Base-by-base conservation (phyloP, 2,329 filamentous ascomycete species). In the Mollisia scopiformis region DNA sequence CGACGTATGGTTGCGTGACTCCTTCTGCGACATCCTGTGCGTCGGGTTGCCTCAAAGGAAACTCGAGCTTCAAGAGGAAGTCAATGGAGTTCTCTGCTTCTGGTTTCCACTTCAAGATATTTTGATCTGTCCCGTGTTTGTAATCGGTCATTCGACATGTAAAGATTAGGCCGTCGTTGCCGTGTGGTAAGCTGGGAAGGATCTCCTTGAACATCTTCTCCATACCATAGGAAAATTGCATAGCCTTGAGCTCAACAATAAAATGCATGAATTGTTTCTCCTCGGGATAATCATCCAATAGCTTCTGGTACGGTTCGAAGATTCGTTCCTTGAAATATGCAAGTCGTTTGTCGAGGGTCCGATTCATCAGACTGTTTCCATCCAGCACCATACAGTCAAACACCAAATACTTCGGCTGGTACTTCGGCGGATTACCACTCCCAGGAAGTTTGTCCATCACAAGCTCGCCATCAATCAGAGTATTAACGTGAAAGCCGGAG, bases 91-190 rank as follows among this genome's bases (percentile, higher is more conserved):
- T 99, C 75, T 99, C 95, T 66, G 91, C 83, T 3, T 92, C 92
- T 0, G 94, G 93, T 77, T 99, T 99, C 95, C 95, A 99, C 76
- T 99, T 99, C 39, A 99, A 81, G 65, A 97, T 99, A 74, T 97
- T 89, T 53, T 86, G 86, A 76, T 99, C 95, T 13, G 95, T 99
- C 67, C 95, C 95, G 67, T 90, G 89, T 69, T 89, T 88, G 79
- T 99, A 99, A 10, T 89, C 84, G 19, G 91, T 92, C 69, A 87
- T 89, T 65, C 91, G 88, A 78, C 94, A 97, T n/a, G 95, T 98
- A 77, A 98, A 99, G 72, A 99, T 97, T 50, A 99, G 84, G 6
- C 95, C 95, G 74, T 99, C 95, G 75, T 97, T 98, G 64, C 94
- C 93, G 74, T 99, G 95, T 67, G 88, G 89, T 35, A 99, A 84